Evolutionary conservation across 208 protist species (phyloP).

Genomic region (Porcisia hertigi): DNA sequence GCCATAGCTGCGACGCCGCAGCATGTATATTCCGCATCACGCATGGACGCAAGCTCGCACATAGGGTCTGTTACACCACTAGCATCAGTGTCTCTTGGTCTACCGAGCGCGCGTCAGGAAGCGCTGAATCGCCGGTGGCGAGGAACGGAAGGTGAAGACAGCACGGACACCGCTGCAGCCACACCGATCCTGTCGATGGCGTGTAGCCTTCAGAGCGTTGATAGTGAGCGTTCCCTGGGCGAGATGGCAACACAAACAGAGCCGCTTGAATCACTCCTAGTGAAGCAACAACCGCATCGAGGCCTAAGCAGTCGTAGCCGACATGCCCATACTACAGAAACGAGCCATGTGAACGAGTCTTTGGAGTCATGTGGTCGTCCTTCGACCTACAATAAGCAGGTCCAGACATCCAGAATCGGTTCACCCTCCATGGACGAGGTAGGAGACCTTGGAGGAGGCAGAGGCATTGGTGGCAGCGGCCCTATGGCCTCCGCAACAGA

Average conservation of each 20-base stretch:
- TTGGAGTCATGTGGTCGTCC: background rate
- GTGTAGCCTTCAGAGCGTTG: constrained; percentile 20
- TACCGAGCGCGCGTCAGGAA: background rate
- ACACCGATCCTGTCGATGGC: constrained; percentile 17
- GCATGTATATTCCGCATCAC: background rate
- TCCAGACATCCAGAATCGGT: constrained; percentile 29
- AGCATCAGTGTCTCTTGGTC: background rate
- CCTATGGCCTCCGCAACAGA: constrained; percentile 11
- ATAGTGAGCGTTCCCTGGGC: constrained; percentile 9
- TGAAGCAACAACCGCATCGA: background rate
- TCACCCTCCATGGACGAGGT: constrained; percentile 9
- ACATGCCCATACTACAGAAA: background rate
- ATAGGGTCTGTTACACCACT: background rate
- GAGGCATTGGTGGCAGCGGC: background rate
- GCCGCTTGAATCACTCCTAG: background rate
- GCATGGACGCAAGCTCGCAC: background rate
- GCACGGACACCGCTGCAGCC: background rate
- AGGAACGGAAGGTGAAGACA: background rate
- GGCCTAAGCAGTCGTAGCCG: constrained; percentile 1
- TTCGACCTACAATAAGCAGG: constrained; percentile 29
- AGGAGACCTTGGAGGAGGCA: background rate
- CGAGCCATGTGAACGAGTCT: background rate
- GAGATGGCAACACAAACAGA: background rate
- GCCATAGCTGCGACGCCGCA: background rate
- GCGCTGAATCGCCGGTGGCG: background rate